Conservation (phyloP, 805 yeast species). For the Schizosaccharomyces lindneri region DNA sequence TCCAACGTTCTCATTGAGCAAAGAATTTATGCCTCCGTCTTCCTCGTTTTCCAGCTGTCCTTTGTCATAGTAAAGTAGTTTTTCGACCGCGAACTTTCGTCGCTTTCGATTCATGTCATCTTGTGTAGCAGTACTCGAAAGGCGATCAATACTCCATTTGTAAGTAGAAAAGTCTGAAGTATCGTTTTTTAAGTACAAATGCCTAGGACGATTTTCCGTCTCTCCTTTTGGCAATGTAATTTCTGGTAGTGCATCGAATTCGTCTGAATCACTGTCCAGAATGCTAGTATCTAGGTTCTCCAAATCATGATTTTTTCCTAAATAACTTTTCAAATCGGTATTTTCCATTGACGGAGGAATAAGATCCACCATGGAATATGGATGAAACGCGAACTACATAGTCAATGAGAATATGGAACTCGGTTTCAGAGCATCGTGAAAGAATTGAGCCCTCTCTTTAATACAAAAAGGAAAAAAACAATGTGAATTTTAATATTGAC, state of each 20-base stretch:
- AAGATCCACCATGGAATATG: too few species aligned
- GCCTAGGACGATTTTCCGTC: not conserved
- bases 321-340: too few species aligned
- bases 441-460: too few species aligned
- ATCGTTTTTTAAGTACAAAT: not conserved
- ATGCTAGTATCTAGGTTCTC: not conserved
- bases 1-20: not conserved
- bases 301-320: not conserved
- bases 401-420: too few species aligned
- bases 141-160: not conserved
- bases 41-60: not conserved
- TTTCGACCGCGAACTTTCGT: conserved; percentile 4
- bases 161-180: not conserved
- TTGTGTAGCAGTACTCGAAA: not conserved
- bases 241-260: not conserved
- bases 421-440: too few species aligned
- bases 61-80: not conserved
- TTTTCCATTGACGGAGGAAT: too few species aligned
- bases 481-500: too few species aligned
- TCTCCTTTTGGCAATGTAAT: not conserved
- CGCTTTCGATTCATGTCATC: not conserved
- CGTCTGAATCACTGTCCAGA: not conserved
- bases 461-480: too few species aligned
- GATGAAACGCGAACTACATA: too few species aligned
- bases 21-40: not conserved